Evolutionary conservation across 192 early-diverging fungal genomes (phyloP), one percentile per base, ranked within the genome.

Genomic region (Rhizoclosmatium sp.): DNA sequence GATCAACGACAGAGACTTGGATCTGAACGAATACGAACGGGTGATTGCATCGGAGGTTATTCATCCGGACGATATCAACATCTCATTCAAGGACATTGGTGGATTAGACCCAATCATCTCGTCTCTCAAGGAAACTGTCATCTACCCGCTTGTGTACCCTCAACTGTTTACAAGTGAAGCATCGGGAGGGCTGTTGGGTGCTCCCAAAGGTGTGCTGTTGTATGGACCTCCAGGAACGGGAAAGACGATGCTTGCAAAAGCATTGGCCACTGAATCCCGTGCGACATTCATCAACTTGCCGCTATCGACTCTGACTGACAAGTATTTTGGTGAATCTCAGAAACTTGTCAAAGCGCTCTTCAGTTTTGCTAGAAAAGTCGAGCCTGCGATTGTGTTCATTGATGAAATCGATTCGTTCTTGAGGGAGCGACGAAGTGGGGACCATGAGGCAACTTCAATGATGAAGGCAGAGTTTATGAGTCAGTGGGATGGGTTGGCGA

Each of bases 381-480:
- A 97, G 80, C 98, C 98, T 0, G 86, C 92, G 40, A 99, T 99
- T 70, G 93, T 99, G 31, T 99, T 99, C 82, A 99, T 99, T 83
- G 98, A 99, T 86, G 98, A 99, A 82, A 99, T 99, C 66, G 98
- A 99, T 82, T 94, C 94, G 12, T 99, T 99, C 82, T 81, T 99
- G 77, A 89, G 97, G 39, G 96, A 98, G 60, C 90, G 96, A 88
- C 79, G 93, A 89, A 81, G 78, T 59, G 92, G 88, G 54, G 98
- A 99, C 83, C 97, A 99, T 78, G 98, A 99, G 85, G 95, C 95
- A 49, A 99, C 95, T 56, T 88, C 91, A 49, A 98, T 98, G 90
- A 99, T 99, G 97, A 99, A 99, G 87, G 97, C 98, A 23, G 98
- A 99, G 86, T 99, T 99, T 82, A 99, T 99, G 96, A 86, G 92